phyloP scores from a whole-genome alignment of 306 rosid species.

The Vigna nakashimae region DNA sequence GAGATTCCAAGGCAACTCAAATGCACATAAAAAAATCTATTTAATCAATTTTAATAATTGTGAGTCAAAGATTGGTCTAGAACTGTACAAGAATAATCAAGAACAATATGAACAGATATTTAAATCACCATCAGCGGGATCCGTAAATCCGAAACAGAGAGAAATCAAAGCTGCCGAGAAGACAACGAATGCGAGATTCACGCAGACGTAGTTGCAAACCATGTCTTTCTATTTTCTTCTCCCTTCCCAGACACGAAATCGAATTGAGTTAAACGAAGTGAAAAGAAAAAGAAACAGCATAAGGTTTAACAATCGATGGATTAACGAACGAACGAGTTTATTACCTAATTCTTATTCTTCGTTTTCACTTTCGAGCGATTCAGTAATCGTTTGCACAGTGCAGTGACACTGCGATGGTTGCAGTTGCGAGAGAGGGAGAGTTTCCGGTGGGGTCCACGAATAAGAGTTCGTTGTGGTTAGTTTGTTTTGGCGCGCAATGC shows the following conservation, averaged over 20 bases:
- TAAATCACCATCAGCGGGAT: slow-evolving; percentile 67
- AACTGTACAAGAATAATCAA: slow-evolving; percentile 23
- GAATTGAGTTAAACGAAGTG: not conserved
- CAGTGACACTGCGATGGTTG: slow-evolving; percentile 2
- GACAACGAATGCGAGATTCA: slow-evolving; percentile 41
- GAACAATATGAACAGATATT: slow-evolving; percentile 15
- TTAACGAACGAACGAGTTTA: not conserved
- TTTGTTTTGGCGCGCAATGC: slow-evolving; percentile 48
- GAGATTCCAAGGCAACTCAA: not conserved
- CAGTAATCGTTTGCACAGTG: not conserved
- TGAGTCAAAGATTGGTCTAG: slow-evolving; percentile 3
- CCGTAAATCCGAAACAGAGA: slow-evolving; percentile 57
- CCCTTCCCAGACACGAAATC: slow-evolving; percentile 31
- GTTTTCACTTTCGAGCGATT: not conserved
- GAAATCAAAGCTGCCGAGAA: slow-evolving; percentile 56
- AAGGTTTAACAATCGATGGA: not conserved
- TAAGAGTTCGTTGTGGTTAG: slow-evolving; percentile 37
- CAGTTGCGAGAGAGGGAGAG: not conserved
- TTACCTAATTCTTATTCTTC: slow-evolving; percentile 3
- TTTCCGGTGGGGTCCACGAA: slow-evolving; percentile 28
- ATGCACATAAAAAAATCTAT: not conserved
- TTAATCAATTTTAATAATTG: slow-evolving; percentile 4
- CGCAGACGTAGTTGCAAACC: slow-evolving; percentile 38
- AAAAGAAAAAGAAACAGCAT: not conserved
- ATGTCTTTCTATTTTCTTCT: slow-evolving; percentile 49